Base-by-base conservation (phyloP, 768 basidiomycete species). In the Sarcomyxa edulis region DNA sequence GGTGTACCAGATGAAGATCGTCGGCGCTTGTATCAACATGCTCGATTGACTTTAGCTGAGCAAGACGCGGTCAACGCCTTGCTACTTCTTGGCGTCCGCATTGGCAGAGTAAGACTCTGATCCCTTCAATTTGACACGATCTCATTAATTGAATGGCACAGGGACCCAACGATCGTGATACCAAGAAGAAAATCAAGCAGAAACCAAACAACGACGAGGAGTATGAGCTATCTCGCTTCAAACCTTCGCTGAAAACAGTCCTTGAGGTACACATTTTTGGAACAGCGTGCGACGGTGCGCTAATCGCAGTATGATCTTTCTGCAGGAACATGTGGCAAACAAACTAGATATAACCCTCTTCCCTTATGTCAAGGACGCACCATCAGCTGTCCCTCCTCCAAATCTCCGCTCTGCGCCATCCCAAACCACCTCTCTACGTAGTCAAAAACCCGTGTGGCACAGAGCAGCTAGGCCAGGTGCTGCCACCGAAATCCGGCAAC, bases 1-100 rank as follows among this genome's bases (percentile, higher is more conserved):
- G 96, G 96, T 26, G 95, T 98, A 14, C 93, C 96, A n/a, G 94
- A 97, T 37, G 96, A 98, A 55, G 96, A 99, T 61, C 81, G 90
- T 39, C 78, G 94, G 44, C 72, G 96, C 41, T 60, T 99, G 41
- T 98, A 93, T 58, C 93, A 98, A 54, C 96, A 99, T 56, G 96
- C 95, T 14, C 73, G 90, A 30, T 64, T 99, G 28, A 77, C 80
- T 4, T 60, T 94, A 40, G 71, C 88, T 4, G 95, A 99, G 51
- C 91, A 95, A 61, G 96, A 98, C 53, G 89, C 91, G 19, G 72
- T 97, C 29, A 95, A 96, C 56, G 84, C 91, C 6, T 68, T 99
- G 39, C 68, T 78, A 7, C 74, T 82, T 50, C 63, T 99, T 21
- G 96, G 96, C 10, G 74, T 81, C 21, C 81, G 89, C 43, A 81